Conservation (phyloP, 306 rosid genomes). For the Quercus bicolor region DNA sequence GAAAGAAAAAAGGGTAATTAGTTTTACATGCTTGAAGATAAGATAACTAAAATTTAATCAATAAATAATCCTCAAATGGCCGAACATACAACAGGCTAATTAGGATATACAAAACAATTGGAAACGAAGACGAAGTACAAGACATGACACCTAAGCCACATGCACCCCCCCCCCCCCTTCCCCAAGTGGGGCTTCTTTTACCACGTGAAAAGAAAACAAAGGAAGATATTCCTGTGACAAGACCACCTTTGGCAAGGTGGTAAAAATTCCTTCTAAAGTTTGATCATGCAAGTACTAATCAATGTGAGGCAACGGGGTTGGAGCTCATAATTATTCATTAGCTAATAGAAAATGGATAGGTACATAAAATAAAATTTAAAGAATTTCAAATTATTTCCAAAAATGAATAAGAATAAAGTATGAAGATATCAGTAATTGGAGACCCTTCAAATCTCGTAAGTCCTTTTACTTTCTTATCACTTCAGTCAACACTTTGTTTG, state of each 20-base stretch:
- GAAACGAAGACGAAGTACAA: constrained; percentile 13
- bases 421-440: constrained; percentile 11
- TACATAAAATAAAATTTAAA: not conserved
- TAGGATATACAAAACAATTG: not conserved
- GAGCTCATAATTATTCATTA: not conserved
- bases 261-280: not conserved
- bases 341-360: not conserved
- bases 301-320: not conserved
- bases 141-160: constrained; percentile 12
- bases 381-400: not conserved
- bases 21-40: constrained; percentile 21
- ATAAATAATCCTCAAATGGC: constrained; percentile 13
- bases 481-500: not conserved
- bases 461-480: not conserved
- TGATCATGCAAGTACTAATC: not conserved
- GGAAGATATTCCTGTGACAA: not conserved
- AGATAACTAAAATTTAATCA: constrained; percentile 1
- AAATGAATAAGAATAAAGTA: constrained; percentile 12
- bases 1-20: constrained; percentile 29
- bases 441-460: not conserved
- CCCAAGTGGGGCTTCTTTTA: too few relatives aligned
- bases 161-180: too few relatives aligned
- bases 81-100: constrained; percentile 8
- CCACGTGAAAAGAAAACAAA: not conserved
- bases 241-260: not conserved